These are phyloP conservation scores for Candolleomyces eurysporus DNA, from an alignment of 768 basidiomycete species.

Conservation along the genomic window DNA sequence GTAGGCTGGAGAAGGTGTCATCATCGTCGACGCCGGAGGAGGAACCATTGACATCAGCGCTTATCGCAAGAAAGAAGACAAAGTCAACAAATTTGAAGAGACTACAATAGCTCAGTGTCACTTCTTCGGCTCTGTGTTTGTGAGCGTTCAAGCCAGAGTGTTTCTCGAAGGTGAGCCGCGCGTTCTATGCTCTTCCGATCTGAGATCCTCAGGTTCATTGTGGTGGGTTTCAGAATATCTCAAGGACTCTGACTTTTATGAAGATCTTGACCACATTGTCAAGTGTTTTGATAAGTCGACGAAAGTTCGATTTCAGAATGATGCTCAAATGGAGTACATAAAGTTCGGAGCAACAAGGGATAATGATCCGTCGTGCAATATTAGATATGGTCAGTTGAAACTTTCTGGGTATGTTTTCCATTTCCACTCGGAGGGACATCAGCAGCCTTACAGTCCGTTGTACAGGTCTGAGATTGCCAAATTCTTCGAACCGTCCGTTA, in stretches of 20 bases:
- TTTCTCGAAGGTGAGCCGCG: slow-evolving; percentile 30
- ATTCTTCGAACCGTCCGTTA: slow-evolving; percentile 20
- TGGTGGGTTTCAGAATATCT: slow-evolving; percentile 27
- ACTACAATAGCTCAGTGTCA: slow-evolving; percentile 40
- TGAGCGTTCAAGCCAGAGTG: slow-evolving; percentile 35
- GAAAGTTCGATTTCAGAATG: slow-evolving; percentile 37
- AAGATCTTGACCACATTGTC: slow-evolving; percentile 37
- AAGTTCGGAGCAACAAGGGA: slow-evolving; percentile 39
- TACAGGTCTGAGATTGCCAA: slow-evolving; percentile 11
- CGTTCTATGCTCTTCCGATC: background rate
- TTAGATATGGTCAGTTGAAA: slow-evolving; percentile 42
- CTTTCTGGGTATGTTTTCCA: slow-evolving; percentile 26
- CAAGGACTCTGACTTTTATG: slow-evolving; percentile 31
- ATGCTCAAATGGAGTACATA: slow-evolving; percentile 36
- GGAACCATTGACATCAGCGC: slow-evolving; percentile 59
- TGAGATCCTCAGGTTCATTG: too few relatives aligned
- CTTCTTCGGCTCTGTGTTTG: slow-evolving; percentile 45
- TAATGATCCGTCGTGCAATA: slow-evolving; percentile 32
- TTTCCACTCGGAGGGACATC: too few relatives aligned
- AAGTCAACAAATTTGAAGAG: slow-evolving; percentile 37
- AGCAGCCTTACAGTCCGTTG: too few relatives aligned
- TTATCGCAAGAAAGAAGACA: slow-evolving; percentile 30
- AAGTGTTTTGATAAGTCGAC: slow-evolving; percentile 42
- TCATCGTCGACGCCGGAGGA: slow-evolving; percentile 59
- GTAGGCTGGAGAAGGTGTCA: slow-evolving; percentile 42